phyloP scores from a whole-genome alignment of 345 rosid genomes.

The Gossypioides kirkii region DNA sequence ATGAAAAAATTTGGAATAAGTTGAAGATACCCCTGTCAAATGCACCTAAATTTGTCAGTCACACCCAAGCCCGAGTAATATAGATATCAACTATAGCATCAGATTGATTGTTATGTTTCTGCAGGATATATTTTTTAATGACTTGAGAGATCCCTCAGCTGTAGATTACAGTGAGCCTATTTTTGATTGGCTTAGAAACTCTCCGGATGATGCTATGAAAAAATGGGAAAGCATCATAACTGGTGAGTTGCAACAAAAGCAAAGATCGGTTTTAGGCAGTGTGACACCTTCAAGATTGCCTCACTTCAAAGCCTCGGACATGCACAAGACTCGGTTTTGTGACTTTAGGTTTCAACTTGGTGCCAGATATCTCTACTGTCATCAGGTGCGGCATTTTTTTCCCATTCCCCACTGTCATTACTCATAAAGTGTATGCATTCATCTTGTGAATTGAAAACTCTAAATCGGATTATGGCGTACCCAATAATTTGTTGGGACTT shows the following conservation, averaged over 20 bases:
- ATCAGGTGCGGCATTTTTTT: constrained; percentile 47
- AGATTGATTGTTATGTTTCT: constrained; percentile 10
- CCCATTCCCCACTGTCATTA: background rate
- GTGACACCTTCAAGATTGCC: constrained; percentile 42
- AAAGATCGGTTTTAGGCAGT: constrained; percentile 42
- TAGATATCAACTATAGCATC: background rate
- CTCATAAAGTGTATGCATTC: background rate
- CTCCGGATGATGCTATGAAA: constrained; percentile 55
- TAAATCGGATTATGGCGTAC: background rate
- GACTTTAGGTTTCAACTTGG: constrained; percentile 75
- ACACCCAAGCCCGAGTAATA: background rate
- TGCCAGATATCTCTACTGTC: constrained; percentile 81
- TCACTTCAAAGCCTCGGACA: constrained; percentile 41
- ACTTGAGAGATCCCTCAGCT: constrained; percentile 58
- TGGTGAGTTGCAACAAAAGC: constrained; percentile 57
- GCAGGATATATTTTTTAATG: constrained; percentile 73
- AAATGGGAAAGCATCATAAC: constrained; percentile 66
- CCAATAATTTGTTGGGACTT: background rate
- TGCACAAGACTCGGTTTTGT: constrained; percentile 61
- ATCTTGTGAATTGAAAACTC: background rate
- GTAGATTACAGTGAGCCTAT: constrained; percentile 71
- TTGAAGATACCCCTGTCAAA: background rate
- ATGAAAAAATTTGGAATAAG: background rate
- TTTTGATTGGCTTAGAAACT: constrained; percentile 66
- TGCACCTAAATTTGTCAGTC: background rate